phyloP scores from a whole-genome alignment of 805 yeast genomes.

The Saccharomycopsis sp. region DNA sequence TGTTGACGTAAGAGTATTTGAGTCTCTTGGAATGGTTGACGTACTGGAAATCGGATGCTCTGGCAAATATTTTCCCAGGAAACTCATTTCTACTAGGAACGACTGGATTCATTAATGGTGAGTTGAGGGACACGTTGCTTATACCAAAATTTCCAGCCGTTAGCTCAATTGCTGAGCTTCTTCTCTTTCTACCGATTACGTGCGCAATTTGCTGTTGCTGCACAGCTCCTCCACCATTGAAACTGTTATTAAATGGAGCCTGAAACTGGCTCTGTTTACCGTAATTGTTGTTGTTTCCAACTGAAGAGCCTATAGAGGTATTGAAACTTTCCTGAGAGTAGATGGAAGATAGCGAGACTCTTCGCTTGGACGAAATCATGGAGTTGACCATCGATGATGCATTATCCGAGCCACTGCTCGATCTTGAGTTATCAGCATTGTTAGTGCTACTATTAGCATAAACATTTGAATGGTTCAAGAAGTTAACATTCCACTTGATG shows the following conservation, averaged over 20 bases:
- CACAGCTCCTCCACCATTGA: background rate
- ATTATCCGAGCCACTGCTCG: background rate
- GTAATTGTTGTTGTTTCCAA: background rate
- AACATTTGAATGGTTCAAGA: constrained; percentile 4
- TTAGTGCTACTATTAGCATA: background rate
- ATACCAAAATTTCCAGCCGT: constrained; percentile 26
- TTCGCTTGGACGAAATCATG: background rate
- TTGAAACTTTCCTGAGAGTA: background rate
- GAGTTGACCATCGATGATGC: background rate
- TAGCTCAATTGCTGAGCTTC: constrained; percentile 25
- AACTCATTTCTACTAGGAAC: constrained; percentile 3
- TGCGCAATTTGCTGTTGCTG: background rate
- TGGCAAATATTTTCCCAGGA: constrained; percentile 9
- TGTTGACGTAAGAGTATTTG: constrained; percentile 25
- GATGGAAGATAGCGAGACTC: background rate
- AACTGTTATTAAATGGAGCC: background rate
- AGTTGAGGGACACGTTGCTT: constrained; percentile 18
- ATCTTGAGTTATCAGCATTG: background rate
- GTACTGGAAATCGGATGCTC: constrained; percentile 39
- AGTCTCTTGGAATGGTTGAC: constrained; percentile 49
- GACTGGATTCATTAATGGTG: constrained; percentile 1
- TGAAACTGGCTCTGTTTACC: background rate
- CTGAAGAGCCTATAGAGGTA: background rate
- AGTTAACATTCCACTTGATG: constrained; percentile 16
- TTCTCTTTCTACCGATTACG: constrained; percentile 22